Percentiles rank a stretch among this genome's conserved stretches.
Conservation (phyloP, 1,284 basidiomycete genomes). For the Papiliotrema fonsecae region DNA sequence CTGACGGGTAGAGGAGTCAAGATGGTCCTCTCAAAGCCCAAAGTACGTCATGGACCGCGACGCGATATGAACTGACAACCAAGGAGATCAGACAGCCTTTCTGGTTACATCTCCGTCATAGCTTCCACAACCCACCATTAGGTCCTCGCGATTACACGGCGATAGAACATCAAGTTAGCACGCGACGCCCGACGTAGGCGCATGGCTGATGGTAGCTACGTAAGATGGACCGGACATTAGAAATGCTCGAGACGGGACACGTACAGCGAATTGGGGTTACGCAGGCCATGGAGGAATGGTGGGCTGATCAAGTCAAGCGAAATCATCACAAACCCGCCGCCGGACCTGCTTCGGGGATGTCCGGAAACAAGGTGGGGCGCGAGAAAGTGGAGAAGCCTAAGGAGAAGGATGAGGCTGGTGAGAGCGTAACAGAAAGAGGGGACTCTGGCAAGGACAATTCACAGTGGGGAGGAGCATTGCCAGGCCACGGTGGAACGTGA, state of each 20-base stretch:
- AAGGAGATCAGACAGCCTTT: constrained; percentile 34
- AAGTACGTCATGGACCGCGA: constrained; percentile 12
- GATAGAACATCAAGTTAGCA: constrained; percentile 47
- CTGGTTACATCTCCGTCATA: constrained; percentile 43
- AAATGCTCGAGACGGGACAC: constrained; percentile 39
- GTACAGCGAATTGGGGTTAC: constrained; percentile 40
- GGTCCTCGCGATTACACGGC: constrained; percentile 44
- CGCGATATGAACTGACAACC: not conserved
- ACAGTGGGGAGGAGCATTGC: constrained; percentile 26
- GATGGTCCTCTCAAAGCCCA: constrained; percentile 35
- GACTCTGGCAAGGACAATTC: constrained; percentile 9
- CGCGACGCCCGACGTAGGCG: not conserved
- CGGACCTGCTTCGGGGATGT: not conserved
- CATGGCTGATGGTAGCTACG: constrained; percentile 35
- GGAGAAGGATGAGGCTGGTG: not conserved
- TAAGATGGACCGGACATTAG: constrained; percentile 40
- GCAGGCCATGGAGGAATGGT: constrained; percentile 44
- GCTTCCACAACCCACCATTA: constrained; percentile 44
- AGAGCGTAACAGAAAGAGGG: constrained; percentile 9
- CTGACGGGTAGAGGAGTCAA: constrained; percentile 29
- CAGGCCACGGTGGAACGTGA: constrained; percentile 31
- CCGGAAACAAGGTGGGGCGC: not conserved
- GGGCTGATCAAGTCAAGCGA: constrained; percentile 30
- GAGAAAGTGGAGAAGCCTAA: no score
- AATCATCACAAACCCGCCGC: no score